A percentile compares a stretch with the other conserved stretches of the same genome.
Conservation (phyloP, 805 yeast genomes). For the Ogataea pini region DNA sequence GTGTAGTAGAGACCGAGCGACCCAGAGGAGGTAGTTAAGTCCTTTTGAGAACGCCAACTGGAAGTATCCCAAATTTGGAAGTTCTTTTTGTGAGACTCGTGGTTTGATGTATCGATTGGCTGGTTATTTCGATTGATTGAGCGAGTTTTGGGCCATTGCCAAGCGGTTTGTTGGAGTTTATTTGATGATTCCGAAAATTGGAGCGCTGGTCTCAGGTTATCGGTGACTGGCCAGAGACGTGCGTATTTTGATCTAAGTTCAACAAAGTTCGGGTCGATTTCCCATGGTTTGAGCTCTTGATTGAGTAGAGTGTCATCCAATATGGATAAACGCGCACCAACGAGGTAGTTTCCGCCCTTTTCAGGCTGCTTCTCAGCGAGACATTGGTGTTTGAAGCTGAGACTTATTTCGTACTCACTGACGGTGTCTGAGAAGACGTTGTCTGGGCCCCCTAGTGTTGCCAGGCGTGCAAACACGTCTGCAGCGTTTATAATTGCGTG, state of each 20-base stretch:
- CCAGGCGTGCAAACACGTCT: conserved; percentile 19
- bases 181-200: conserved; percentile 20
- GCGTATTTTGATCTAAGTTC: conserved; percentile 21
- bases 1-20: conserved; percentile 21
- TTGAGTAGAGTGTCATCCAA: conserved; percentile 26
- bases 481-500: conserved; percentile 22
- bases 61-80: conserved; percentile 10
- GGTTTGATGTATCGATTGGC: not conserved
- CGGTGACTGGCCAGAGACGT: conserved; percentile 32
- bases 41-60: conserved; percentile 9
- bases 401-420: conserved; percentile 23
- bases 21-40: conserved; percentile 12
- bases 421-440: conserved; percentile 15
- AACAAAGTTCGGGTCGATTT: conserved; percentile 17
- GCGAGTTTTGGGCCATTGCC: conserved; percentile 26
- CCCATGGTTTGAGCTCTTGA: conserved; percentile 26
- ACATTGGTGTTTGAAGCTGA: conserved; percentile 20
- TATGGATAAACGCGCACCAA: conserved; percentile 25
- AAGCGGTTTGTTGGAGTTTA: conserved; percentile 7
- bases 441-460: conserved; percentile 8
- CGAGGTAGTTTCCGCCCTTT: conserved; percentile 8
- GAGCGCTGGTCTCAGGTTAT: conserved; percentile 20
- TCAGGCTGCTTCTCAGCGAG: conserved; percentile 5
- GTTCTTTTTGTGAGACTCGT: not conserved
- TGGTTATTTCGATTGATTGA: conserved; percentile 5